Base-by-base conservation (phyloP, 2,329 filamentous ascomycete genomes). In the Elsinoe perseae region DNA sequence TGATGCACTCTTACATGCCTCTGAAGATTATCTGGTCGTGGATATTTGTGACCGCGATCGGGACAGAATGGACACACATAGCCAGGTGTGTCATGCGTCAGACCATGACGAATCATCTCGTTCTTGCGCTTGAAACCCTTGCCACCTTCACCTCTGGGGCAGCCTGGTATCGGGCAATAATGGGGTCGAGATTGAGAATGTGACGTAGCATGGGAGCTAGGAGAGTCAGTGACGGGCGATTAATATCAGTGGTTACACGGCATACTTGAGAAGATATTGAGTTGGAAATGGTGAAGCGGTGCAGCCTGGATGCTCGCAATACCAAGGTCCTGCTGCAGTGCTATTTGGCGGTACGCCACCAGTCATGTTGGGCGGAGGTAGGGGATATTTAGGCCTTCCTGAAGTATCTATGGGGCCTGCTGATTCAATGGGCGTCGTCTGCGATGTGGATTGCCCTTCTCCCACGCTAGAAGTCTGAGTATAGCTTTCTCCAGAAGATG, bases 21-120 rank as follows among this genome's bases (percentile, higher is more conserved):
- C 75, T 96, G 92, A 56, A 98, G 75, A 75, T 97, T 97, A 70
- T 98, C 93, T 30, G 93, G 93, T 63, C 93, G 80, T 4, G 93
- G 93, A 69, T 97, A 97, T 68, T 87, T 91, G 70, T 96, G 92
- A 68, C 96, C 90, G 62, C 90, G 80, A 65, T 95, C 90, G 1
- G 89, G 87, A 69, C 93, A 98, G 68, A 96, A 97, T 0, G 93
- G 93, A 69, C 93, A 98, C 27, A 95, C 84, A 66, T 97, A 98
- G 59, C 92, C 92, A 1, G 93, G 93, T 6, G 89, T 95, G 62
- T 90, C 86, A 66, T 98, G 93, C 3, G 97, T 93, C 2, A 97
- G 79, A 1, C 92, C 91, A 65, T 85, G 82, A n/a, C 82, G 75
- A 59, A 84, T 84, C 82, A 85, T 85, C 66, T 85, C 82, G 61